These are phyloP conservation scores for Ceratocystis destructans DNA, from an alignment of 2,329 filamentous ascomycete genomes.

Conservation along the genomic window DNA sequence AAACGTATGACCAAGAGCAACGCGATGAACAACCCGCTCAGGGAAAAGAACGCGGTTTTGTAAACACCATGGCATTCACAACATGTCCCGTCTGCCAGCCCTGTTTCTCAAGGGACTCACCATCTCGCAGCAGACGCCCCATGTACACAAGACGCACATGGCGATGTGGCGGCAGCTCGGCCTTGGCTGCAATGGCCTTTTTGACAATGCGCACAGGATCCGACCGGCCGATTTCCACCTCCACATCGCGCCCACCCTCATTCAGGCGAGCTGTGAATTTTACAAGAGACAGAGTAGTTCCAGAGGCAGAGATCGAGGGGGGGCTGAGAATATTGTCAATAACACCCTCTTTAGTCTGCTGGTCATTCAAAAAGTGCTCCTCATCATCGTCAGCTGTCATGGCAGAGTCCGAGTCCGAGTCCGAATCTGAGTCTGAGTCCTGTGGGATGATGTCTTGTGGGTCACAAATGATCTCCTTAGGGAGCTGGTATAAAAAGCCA, in stretches of 20 bases:
- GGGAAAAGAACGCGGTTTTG: background rate
- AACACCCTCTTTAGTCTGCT: background rate
- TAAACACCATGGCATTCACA: slow-evolving; percentile 60
- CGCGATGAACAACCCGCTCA: background rate
- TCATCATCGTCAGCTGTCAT: slow-evolving; percentile 25
- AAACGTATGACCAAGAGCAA: background rate
- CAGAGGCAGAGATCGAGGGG: background rate
- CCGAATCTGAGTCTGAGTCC: slow-evolving; percentile 18
- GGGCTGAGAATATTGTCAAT: background rate
- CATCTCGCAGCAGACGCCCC: slow-evolving; percentile 64
- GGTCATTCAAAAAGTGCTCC: background rate
- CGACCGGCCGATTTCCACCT: slow-evolving; percentile 40
- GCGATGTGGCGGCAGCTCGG: slow-evolving; percentile 46
- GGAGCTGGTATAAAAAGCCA: slow-evolving; percentile 56
- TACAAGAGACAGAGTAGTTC: background rate
- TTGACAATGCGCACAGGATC: slow-evolving; percentile 53
- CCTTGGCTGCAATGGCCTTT: slow-evolving; percentile 46
- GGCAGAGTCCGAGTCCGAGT: slow-evolving; percentile 20
- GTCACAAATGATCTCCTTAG: slow-evolving; percentile 54
- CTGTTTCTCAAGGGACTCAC: slow-evolving; percentile 48
- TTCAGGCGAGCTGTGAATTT: slow-evolving; percentile 44
- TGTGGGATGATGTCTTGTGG: slow-evolving; percentile 42
- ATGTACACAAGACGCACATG: slow-evolving; percentile 63
- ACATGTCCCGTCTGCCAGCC: slow-evolving; percentile 65
- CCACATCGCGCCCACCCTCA: slow-evolving; percentile 51